Evolutionary conservation across 139 green algal genomes (phyloP).

Genomic region (Chlorella sorokiniana): DNA sequence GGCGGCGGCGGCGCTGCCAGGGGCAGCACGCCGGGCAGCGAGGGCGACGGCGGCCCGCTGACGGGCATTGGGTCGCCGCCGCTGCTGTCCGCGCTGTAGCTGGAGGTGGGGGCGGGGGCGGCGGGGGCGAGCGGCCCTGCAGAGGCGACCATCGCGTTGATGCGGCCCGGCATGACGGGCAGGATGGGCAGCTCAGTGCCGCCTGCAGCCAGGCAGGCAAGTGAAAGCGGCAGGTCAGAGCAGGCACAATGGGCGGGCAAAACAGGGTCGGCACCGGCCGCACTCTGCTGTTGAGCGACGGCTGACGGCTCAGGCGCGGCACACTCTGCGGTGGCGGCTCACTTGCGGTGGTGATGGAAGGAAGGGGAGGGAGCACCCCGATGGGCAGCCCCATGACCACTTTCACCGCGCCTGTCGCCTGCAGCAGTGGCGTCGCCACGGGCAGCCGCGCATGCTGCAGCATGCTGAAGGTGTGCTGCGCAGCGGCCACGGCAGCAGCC

Average conservation of each 20-base stretch:
- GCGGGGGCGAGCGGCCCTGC: not conserved
- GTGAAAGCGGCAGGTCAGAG: not conserved
- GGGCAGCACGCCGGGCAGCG: not conserved
- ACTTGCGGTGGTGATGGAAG: conserved; percentile 30
- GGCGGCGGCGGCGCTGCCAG: too few relatives aligned
- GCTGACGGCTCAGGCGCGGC: not conserved
- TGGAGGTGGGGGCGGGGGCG: not conserved
- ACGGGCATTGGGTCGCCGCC: conserved; percentile 8
- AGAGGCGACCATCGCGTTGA: conserved; percentile 11
- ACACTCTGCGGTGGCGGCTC: not conserved
- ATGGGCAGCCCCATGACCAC: conserved; percentile 21
- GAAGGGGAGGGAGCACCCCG: conserved; percentile 16
- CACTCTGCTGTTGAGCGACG: too few relatives aligned
- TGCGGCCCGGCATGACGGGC: conserved; percentile 26
- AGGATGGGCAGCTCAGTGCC: conserved; percentile 32
- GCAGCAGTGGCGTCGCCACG: conserved; percentile 4
- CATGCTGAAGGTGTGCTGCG: not conserved
- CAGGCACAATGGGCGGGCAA: not conserved
- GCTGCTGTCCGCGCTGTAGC: conserved; percentile 18
- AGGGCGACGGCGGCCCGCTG: too few relatives aligned
- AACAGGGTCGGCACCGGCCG: not conserved
- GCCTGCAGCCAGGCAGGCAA: not conserved
- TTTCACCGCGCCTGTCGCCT: not conserved
- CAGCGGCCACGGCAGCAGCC: conserved; percentile 8
- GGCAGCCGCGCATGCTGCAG: not conserved